Percentiles rank a stretch among this genome's conserved stretches.
Evolutionary conservation across 441 rosid genomes (phyloP).

Genomic region (Corymbia citriodora): DNA sequence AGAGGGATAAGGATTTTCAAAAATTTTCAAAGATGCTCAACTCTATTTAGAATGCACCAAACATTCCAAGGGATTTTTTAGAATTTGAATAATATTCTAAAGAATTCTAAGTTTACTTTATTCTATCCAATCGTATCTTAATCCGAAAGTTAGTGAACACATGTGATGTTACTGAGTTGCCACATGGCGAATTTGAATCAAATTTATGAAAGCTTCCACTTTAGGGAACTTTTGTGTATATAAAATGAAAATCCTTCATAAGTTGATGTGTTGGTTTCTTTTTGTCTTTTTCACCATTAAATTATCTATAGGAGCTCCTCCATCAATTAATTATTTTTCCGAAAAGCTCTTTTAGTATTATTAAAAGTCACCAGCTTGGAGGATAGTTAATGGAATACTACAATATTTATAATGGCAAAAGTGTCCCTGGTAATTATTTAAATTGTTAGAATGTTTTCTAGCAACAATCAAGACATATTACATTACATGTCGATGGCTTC

Average conservation of each 20-base stretch:
- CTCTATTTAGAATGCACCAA: neutral
- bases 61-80: neutral
- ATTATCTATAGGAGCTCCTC: neutral
- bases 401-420: neutral
- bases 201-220: neutral
- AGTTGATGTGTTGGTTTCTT: neutral
- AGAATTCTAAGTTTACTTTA: neutral
- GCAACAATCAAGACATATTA: neutral
- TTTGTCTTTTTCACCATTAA: neutral
- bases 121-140: neutral
- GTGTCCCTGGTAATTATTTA: neutral
- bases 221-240: neutral
- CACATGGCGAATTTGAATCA: neutral
- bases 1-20: too few relatives aligned
- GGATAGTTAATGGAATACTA: neutral
- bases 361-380: neutral
- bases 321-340: neutral
- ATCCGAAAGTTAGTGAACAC: neutral
- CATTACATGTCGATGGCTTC: neutral
- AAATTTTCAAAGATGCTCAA: neutral
- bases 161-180: neutral
- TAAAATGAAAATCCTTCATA: neutral
- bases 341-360: neutral
- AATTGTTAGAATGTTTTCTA: neutral
- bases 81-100: neutral